Conservation (phyloP, 495 filamentous ascomycete species). For the Thermochaetoides thermophila region DNA sequence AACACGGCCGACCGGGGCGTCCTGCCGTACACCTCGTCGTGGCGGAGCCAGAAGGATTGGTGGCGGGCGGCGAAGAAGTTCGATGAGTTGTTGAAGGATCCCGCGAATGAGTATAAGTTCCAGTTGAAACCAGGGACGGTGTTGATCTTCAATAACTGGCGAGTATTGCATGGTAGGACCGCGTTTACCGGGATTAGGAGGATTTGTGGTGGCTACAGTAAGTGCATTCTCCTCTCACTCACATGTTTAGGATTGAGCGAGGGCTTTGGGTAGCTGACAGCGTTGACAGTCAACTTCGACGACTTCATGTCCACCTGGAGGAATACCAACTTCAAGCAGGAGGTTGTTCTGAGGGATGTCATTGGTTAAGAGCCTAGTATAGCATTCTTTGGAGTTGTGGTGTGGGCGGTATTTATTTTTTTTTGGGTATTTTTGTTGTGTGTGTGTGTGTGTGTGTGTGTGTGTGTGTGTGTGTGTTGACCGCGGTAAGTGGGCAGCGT, state of each 20-base stretch:
- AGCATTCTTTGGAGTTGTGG: too few species aligned
- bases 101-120: slow-evolving; percentile 49
- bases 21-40: slow-evolving; percentile 24
- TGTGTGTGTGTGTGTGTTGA: too few species aligned
- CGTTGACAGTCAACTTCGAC: slow-evolving; percentile 56
- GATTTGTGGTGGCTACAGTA: slow-evolving; percentile 81
- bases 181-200: slow-evolving; percentile 70
- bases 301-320: slow-evolving; percentile 70
- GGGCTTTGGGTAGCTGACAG: background rate
- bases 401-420: too few species aligned
- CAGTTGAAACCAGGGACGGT: slow-evolving; percentile 64
- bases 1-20: slow-evolving; percentile 77
- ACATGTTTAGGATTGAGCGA: background rate
- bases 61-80: slow-evolving; percentile 60
- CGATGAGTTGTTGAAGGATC: slow-evolving; percentile 41
- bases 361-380: too few species aligned
- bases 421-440: too few species aligned
- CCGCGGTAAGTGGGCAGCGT: too few species aligned
- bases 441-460: too few species aligned
- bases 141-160: slow-evolving; percentile 95
- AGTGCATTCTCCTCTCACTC: slow-evolving; percentile 13
- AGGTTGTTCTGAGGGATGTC: slow-evolving; percentile 34
- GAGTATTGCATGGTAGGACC: slow-evolving; percentile 72
- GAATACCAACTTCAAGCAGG: slow-evolving; percentile 47
- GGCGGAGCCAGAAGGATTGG: slow-evolving; percentile 38